These are phyloP conservation scores for Malus sieversii DNA, from an alignment of 306 rosid species.

Conservation along the genomic window DNA sequence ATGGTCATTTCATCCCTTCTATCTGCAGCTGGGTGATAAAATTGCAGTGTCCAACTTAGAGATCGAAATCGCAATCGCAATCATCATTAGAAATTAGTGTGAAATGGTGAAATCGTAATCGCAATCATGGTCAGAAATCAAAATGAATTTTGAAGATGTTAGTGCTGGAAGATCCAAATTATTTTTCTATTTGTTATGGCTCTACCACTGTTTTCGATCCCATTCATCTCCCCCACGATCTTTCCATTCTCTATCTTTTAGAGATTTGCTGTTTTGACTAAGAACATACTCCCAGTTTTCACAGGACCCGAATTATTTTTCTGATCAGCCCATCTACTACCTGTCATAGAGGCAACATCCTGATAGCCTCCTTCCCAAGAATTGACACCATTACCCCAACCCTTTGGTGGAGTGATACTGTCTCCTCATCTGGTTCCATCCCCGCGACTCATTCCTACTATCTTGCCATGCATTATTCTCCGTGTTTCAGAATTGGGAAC, in stretches of 20 bases:
- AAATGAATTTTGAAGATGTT: too few relatives aligned
- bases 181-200: conserved; percentile 19
- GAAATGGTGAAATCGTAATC: too few relatives aligned
- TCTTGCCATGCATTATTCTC: conserved; percentile 35
- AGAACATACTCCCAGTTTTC: conserved; percentile 24
- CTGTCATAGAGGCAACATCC: not conserved
- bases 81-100: too few relatives aligned
- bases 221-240: conserved; percentile 19
- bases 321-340: conserved; percentile 31
- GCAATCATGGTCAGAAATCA: too few relatives aligned
- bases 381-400: conserved; percentile 24
- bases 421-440: conserved; percentile 24
- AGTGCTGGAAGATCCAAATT: conserved; percentile 8
- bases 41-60: too few relatives aligned
- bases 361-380: conserved; percentile 18
- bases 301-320: conserved; percentile 14
- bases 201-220: conserved; percentile 33
- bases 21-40: too few relatives aligned
- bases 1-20: too few relatives aligned
- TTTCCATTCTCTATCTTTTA: conserved; percentile 30
- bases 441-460: conserved; percentile 20
- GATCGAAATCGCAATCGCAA: too few relatives aligned
- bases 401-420: not conserved
- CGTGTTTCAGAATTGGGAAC: conserved; percentile 1
- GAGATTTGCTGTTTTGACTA: conserved; percentile 23